These are phyloP conservation scores for Candida sanyiensis DNA, from an alignment of 805 yeast species.

Conservation along the genomic window DNA sequence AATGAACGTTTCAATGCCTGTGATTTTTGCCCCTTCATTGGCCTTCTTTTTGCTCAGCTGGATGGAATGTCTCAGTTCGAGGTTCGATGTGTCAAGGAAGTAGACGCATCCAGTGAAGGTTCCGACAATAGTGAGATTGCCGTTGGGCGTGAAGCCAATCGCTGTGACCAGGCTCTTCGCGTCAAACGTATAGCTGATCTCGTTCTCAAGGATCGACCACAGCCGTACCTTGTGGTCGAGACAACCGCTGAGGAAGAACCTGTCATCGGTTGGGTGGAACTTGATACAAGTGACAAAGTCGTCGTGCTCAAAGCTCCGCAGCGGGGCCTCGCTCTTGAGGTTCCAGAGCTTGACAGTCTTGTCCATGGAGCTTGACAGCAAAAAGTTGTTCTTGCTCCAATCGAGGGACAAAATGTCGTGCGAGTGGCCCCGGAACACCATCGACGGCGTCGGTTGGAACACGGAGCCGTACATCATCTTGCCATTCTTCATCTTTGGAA, in stretches of 20 bases:
- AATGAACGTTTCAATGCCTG: slow-evolving; percentile 59
- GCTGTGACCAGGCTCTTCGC: slow-evolving; percentile 71
- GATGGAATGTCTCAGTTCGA: slow-evolving; percentile 41
- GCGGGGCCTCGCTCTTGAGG: slow-evolving; percentile 54
- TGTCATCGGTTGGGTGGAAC: slow-evolving; percentile 81
- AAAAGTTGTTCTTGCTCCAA: slow-evolving; percentile 84
- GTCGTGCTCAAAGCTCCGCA: slow-evolving; percentile 63
- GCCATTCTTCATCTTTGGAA: slow-evolving; percentile 7
- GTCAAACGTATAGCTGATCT: slow-evolving; percentile 54
- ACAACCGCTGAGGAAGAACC: slow-evolving; percentile 81
- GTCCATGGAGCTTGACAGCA: slow-evolving; percentile 80
- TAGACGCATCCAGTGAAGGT: slow-evolving; percentile 70
- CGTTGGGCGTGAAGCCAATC: slow-evolving; percentile 62
- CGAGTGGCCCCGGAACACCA: slow-evolving; percentile 59
- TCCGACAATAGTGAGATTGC: slow-evolving; percentile 58
- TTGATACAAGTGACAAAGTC: slow-evolving; percentile 77
- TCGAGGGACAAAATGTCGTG: slow-evolving; percentile 68
- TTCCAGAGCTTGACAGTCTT: slow-evolving; percentile 83
- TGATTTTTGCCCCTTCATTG: slow-evolving; percentile 50
- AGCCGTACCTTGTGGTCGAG: slow-evolving; percentile 67
- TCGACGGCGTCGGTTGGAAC: slow-evolving; percentile 60
- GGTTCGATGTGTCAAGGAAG: slow-evolving; percentile 57
- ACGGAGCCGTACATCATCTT: slow-evolving; percentile 59
- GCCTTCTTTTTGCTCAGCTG: slow-evolving; percentile 39
- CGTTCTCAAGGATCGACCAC: slow-evolving; percentile 80